These are phyloP conservation scores for Acacia crassicarpa DNA, from an alignment of 306 rosid species.

Conservation along the genomic window DNA sequence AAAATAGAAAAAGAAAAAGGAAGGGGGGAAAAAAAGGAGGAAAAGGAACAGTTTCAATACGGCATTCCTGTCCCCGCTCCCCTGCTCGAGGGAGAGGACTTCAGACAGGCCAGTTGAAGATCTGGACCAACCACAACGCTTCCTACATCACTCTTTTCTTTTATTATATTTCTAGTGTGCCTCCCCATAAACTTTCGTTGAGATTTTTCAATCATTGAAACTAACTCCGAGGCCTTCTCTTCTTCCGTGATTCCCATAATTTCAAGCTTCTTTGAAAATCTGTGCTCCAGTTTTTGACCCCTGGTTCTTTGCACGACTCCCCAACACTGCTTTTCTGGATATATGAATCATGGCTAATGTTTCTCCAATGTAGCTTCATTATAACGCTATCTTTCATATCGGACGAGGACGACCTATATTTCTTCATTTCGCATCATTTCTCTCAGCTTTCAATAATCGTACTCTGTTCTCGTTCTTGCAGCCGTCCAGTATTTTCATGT, in stretches of 20 bases:
- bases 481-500: neutral
- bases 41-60: no score
- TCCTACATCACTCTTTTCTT: slow-evolving; percentile 25
- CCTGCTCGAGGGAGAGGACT: slow-evolving; percentile 1
- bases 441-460: neutral
- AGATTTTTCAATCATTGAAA: slow-evolving; percentile 70
- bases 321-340: neutral
- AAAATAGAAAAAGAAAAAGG: no score
- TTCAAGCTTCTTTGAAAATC: slow-evolving; percentile 35
- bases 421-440: neutral
- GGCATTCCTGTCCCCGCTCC: slow-evolving; percentile 43
- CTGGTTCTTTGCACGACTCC: slow-evolving; percentile 22
- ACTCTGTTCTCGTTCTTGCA: slow-evolving; percentile 9
- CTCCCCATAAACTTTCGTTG: neutral
- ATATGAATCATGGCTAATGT: slow-evolving; percentile 31
- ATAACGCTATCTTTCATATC: slow-evolving; percentile 21
- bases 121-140: slow-evolving; percentile 53
- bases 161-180: neutral
- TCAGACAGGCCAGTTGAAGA: slow-evolving; percentile 39
- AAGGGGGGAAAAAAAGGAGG: no score
- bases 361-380: slow-evolving; percentile 33
- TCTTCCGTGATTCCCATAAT: slow-evolving; percentile 12
- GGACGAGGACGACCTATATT: neutral
- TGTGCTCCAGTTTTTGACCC: slow-evolving; percentile 18
- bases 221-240: slow-evolving; percentile 12